Percentiles rank a stretch among this genome's conserved stretches.
phyloP scores from a whole-genome alignment of 225 moss, liverwort and hornwort genomes.

The Antitrichia curtipendula region DNA sequence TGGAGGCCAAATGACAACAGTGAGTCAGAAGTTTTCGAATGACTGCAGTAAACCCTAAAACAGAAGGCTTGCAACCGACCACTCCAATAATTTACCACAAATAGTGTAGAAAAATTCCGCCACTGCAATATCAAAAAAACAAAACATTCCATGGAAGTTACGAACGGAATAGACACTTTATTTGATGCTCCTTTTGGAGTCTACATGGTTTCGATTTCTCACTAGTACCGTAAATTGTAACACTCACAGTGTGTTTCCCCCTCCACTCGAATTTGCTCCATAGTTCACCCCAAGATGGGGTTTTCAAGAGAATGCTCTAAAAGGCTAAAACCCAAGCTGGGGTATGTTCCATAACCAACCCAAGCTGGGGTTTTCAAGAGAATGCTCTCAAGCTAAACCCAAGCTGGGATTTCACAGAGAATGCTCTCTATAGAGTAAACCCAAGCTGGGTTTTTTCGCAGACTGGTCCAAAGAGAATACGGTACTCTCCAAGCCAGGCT shows the following conservation, averaged over 20 bases:
- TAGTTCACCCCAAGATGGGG: background rate
- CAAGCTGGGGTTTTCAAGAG: background rate
- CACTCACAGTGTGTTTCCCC: background rate
- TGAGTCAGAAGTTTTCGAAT: background rate
- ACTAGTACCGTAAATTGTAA: background rate
- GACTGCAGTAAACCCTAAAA: background rate
- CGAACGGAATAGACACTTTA: background rate
- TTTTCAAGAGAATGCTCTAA: background rate
- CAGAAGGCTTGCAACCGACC: background rate
- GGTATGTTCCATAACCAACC: too few relatives aligned
- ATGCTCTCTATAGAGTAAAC: too few relatives aligned
- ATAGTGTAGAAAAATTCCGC: background rate
- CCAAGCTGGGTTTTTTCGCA: background rate
- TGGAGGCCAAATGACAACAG: background rate
- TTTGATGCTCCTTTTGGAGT: background rate
- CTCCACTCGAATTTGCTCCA: background rate
- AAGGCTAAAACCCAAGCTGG: background rate
- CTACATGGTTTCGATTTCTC: background rate
- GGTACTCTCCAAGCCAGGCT: background rate
- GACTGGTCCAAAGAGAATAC: background rate
- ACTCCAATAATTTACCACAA: background rate
- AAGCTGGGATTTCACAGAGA: background rate
- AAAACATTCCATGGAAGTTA: too few relatives aligned
- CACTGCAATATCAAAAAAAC: background rate
- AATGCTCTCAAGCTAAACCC: background rate